Conservation (phyloP, 352 stramenopile genomes). For the Thalassiosira livingstoniorum region DNA sequence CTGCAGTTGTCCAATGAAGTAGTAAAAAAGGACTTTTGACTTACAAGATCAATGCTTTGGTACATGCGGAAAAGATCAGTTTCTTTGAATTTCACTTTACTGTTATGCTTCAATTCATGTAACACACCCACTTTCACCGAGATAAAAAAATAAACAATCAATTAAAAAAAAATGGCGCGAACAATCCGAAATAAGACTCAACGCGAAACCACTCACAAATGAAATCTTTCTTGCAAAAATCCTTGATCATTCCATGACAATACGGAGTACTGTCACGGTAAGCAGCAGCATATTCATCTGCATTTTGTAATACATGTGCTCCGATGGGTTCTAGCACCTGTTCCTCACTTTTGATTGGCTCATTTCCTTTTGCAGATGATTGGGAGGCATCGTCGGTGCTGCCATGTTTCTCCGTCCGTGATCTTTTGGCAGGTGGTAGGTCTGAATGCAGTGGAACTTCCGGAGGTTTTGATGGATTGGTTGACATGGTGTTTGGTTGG, state of each 20-base stretch:
- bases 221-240: conserved; percentile 61
- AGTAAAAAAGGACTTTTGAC: conserved; percentile 39
- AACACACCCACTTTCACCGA: conserved; percentile 69
- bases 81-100: conserved; percentile 92
- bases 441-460: neutral
- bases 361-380: too few relatives aligned
- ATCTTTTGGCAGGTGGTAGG: neutral
- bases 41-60: conserved; percentile 91
- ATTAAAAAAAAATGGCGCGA: neutral
- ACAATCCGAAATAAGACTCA: neutral
- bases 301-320: conserved; percentile 8
- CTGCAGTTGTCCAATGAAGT: neutral
- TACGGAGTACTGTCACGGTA: conserved; percentile 47
- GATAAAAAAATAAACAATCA: conserved; percentile 7
- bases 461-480: neutral
- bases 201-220: conserved; percentile 38
- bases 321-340: conserved; percentile 49
- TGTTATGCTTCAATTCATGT: conserved; percentile 87
- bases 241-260: conserved; percentile 58
- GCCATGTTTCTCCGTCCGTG: neutral
- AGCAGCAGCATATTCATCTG: conserved; percentile 16
- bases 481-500: too few relatives aligned
- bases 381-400: too few relatives aligned
- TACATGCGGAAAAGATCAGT: conserved; percentile 93
- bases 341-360: conserved; percentile 10